Percentiles rank a stretch among this genome's conserved stretches.
These are phyloP conservation scores for Xylaria sp. DNA, from an alignment of 495 filamentous ascomycete species.

Conservation along the genomic window DNA sequence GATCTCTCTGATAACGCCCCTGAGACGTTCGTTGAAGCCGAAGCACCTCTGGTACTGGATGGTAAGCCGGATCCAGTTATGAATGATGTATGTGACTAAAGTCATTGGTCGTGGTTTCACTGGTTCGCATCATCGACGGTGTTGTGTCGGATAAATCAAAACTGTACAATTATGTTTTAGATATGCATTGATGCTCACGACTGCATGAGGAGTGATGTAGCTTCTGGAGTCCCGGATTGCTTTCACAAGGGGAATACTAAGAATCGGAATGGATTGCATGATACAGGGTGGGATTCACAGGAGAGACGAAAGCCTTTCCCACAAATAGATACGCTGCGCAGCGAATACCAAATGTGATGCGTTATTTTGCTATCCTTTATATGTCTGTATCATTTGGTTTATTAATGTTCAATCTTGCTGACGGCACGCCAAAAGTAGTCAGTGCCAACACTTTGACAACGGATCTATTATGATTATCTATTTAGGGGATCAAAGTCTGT, in stretches of 20 bases:
- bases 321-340: not conserved
- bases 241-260: constrained; percentile 22
- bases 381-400: not conserved
- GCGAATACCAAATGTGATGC: not conserved
- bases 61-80: constrained; percentile 7
- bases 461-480: not conserved
- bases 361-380: not conserved
- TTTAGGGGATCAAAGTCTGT: not conserved
- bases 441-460: not conserved
- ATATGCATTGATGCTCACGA: constrained; percentile 25
- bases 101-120: not conserved
- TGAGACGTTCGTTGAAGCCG: constrained; percentile 30
- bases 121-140: not conserved
- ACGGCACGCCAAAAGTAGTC: not conserved
- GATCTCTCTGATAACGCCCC: constrained; percentile 31
- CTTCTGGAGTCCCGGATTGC: constrained; percentile 24
- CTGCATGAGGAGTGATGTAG: constrained; percentile 7
- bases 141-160: not conserved
- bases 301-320: not conserved
- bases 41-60: constrained; percentile 15
- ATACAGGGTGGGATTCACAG: constrained; percentile 3
- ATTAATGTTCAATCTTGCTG: not conserved
- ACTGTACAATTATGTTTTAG: constrained; percentile 26
- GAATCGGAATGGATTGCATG: constrained; percentile 18
- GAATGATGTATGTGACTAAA: constrained; percentile 18